A percentile compares a stretch with the other conserved stretches of the same genome.
Evolutionary conservation across 2,329 filamentous ascomycete species (phyloP).

Genomic region (Ceratocystis diversiconidia): DNA sequence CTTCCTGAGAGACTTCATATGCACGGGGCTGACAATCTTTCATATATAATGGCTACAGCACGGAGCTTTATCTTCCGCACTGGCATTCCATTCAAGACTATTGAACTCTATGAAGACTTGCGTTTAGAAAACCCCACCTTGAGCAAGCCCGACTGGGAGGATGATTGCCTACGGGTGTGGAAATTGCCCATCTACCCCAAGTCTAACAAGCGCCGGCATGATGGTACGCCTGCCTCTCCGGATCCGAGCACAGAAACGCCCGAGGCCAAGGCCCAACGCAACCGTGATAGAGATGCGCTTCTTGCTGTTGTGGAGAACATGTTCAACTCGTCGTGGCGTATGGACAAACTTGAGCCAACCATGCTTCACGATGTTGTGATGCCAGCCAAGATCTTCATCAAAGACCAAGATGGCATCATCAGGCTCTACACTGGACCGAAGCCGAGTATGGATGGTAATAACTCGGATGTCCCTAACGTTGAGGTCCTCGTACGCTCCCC

Average conservation of each 20-base stretch:
- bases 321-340: slow-evolving; percentile 40
- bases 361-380: slow-evolving; percentile 51
- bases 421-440: slow-evolving; percentile 55
- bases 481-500: slow-evolving; percentile 60
- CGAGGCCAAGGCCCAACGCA: slow-evolving; percentile 14
- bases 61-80: slow-evolving; percentile 77
- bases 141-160: slow-evolving; percentile 52
- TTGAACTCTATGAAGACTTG: slow-evolving; percentile 47
- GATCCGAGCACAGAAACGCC: not conserved
- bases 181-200: slow-evolving; percentile 47
- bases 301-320: slow-evolving; percentile 23
- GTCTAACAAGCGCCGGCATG: slow-evolving; percentile 18
- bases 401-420: slow-evolving; percentile 50
- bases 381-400: slow-evolving; percentile 56
- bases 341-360: slow-evolving; percentile 54
- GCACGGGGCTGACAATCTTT: slow-evolving; percentile 67
- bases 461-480: slow-evolving; percentile 42
- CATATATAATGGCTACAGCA: slow-evolving; percentile 67
- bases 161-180: slow-evolving; percentile 73
- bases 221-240: slow-evolving; percentile 12
- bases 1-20: slow-evolving; percentile 39
- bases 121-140: slow-evolving; percentile 23
- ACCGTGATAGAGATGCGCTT: slow-evolving; percentile 19
- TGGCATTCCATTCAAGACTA: slow-evolving; percentile 55
- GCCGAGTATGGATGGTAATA: slow-evolving; percentile 26